phyloP scores from a whole-genome alignment of 805 yeast genomes.

The Zygosaccharomyces pseudorouxii region DNA sequence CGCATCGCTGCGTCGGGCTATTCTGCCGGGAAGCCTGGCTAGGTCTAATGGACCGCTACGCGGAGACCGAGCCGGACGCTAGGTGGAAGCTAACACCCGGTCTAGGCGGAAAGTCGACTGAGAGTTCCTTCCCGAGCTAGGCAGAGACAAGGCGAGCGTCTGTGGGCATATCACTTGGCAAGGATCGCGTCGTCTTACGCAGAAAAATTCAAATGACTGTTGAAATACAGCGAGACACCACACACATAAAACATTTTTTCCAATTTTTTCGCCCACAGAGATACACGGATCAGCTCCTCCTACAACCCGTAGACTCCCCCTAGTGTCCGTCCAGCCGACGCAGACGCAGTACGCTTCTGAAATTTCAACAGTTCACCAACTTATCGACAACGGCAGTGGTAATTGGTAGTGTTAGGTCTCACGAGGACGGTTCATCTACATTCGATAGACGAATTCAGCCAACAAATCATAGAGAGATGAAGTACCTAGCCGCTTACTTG shows the following conservation, averaged over 20 bases:
- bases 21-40: background rate
- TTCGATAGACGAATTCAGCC: background rate
- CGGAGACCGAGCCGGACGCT: background rate
- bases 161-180: background rate
- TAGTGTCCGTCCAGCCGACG: background rate
- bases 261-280: background rate
- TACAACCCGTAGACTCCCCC: too few relatives aligned
- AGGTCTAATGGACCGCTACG: background rate
- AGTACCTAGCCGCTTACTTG: constrained; percentile 99
- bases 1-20: constrained; percentile 1
- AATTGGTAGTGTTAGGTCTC: background rate
- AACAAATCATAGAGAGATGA: constrained; percentile 45
- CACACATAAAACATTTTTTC: background rate
- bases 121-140: background rate
- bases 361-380: background rate
- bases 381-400: background rate
- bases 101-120: background rate
- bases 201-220: constrained; percentile 1
- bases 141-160: background rate
- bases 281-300: background rate
- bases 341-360: background rate
- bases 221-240: background rate
- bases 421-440: background rate
- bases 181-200: background rate
- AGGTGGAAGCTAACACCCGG: background rate